A percentile compares a stretch with the other conserved stretches of the same genome.
Evolutionary conservation across 208 protist genomes (phyloP).

Genomic region (Trypanosoma cruzi): DNA sequence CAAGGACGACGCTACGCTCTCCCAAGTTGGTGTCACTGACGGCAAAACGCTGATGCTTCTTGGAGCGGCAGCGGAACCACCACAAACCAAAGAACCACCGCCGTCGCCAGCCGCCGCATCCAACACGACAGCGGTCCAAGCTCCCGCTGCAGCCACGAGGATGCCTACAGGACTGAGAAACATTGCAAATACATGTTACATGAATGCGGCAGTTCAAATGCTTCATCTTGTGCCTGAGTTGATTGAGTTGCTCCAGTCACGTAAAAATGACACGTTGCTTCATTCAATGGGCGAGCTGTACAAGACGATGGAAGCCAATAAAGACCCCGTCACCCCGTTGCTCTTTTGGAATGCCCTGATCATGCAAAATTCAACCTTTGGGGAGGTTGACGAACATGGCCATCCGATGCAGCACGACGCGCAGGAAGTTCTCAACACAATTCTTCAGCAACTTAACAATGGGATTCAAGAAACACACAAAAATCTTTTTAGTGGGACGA

Average conservation of each 20-base stretch:
- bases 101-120: constrained; percentile 26
- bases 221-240: constrained; percentile 80
- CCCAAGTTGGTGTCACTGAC: constrained; percentile 38
- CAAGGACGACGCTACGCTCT: constrained; percentile 38
- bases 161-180: constrained; percentile 63
- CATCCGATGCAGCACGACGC: constrained; percentile 87
- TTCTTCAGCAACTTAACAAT: constrained; percentile 46
- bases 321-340: constrained; percentile 44
- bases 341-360: constrained; percentile 57
- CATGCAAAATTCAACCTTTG: constrained; percentile 56
- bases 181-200: constrained; percentile 91
- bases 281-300: constrained; percentile 39
- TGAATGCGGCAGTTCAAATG: constrained; percentile 89
- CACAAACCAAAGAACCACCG: constrained; percentile 19
- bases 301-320: constrained; percentile 37
- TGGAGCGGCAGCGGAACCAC: constrained; percentile 53
- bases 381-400: constrained; percentile 58
- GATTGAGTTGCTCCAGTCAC: constrained; percentile 32
- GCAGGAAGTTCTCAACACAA: constrained; percentile 68
- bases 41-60: constrained; percentile 84
- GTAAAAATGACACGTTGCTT: constrained; percentile 46
- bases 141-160: constrained; percentile 20
- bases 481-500: constrained; percentile 49
- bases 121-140: constrained; percentile 13
- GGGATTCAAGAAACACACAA: constrained; percentile 39